Conservation (phyloP, 1,284 basidiomycete species). For the Trichosporon asahii region DNA sequence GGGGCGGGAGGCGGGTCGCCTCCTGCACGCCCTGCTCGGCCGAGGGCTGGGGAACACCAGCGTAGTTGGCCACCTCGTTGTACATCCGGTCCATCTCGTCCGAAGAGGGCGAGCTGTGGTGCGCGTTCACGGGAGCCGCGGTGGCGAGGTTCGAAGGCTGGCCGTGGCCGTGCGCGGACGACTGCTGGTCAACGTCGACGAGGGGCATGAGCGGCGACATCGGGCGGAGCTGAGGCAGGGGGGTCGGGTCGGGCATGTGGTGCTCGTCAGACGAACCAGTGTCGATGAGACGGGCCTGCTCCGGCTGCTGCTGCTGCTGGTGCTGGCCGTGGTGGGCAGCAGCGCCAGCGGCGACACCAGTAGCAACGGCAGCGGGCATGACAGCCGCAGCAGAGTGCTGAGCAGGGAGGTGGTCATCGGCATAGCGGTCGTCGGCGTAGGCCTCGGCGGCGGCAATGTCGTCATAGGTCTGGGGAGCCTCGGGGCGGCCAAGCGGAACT, state of each 20-base stretch:
- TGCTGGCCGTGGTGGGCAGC: neutral
- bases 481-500: slow-evolving; percentile 42
- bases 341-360: neutral
- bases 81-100: slow-evolving; percentile 37
- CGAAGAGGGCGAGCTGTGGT: neutral
- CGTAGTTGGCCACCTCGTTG: slow-evolving; percentile 41
- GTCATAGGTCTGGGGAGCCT: slow-evolving; percentile 32
- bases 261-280: slow-evolving; percentile 11
- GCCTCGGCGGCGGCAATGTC: slow-evolving; percentile 39
- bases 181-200: neutral
- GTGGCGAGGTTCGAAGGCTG: neutral
- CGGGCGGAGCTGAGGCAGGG: slow-evolving; percentile 38
- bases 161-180: neutral
- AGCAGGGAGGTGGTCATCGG: slow-evolving; percentile 20
- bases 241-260: slow-evolving; percentile 12
- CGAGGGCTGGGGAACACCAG: slow-evolving; percentile 30
- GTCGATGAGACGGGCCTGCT: slow-evolving; percentile 1
- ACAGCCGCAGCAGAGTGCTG: slow-evolving; percentile 12
- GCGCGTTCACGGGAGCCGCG: neutral
- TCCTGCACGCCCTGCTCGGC: slow-evolving; percentile 16
- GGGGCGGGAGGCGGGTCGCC: slow-evolving; percentile 24
- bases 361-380: neutral
- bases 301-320: neutral
- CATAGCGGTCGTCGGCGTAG: slow-evolving; percentile 28
- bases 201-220: slow-evolving; percentile 37